Conservation (phyloP, 2,329 filamentous ascomycete genomes). For the Beauveria sp. region DNA sequence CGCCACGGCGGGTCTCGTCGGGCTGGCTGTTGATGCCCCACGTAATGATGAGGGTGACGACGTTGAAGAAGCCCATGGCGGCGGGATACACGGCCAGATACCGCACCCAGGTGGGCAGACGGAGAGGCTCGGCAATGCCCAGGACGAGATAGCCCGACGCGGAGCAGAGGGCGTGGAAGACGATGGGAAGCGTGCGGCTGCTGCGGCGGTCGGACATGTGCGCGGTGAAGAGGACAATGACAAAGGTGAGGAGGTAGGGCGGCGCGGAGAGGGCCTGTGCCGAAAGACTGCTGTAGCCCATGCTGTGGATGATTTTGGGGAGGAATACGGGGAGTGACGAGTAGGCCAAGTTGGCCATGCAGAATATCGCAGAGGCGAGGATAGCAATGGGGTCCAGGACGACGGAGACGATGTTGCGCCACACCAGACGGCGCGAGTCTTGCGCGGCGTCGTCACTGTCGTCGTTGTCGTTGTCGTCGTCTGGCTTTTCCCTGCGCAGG, state of each 20-base stretch:
- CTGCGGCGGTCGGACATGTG: slow-evolving; percentile 61
- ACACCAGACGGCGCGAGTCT: slow-evolving; percentile 36
- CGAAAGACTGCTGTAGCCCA: slow-evolving; percentile 62
- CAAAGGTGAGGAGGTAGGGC: slow-evolving; percentile 71
- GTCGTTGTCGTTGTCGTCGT: no score
- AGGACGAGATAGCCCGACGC: slow-evolving; percentile 53
- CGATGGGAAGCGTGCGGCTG: slow-evolving; percentile 58
- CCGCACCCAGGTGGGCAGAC: slow-evolving; percentile 41
- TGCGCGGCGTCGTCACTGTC: slow-evolving; percentile 9
- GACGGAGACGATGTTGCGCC: slow-evolving; percentile 49
- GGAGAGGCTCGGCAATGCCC: slow-evolving; percentile 44
- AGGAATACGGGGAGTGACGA: slow-evolving; percentile 82
- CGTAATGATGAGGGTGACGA: slow-evolving; percentile 76
- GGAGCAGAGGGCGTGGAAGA: slow-evolving; percentile 62
- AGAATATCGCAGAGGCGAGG: slow-evolving; percentile 75
- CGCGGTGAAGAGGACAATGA: slow-evolving; percentile 63
- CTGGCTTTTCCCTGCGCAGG: slow-evolving; percentile 44
- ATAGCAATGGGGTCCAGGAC: slow-evolving; percentile 63
- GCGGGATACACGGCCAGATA: slow-evolving; percentile 77
- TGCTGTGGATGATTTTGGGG: slow-evolving; percentile 67
- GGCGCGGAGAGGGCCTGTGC: slow-evolving; percentile 76
- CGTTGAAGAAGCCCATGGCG: slow-evolving; percentile 71
- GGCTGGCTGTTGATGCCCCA: slow-evolving; percentile 86
- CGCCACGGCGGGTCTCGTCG: slow-evolving; percentile 60
- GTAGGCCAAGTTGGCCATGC: slow-evolving; percentile 82